Base-by-base conservation (phyloP, 345 rosid genomes). In the Viola odorata region DNA sequence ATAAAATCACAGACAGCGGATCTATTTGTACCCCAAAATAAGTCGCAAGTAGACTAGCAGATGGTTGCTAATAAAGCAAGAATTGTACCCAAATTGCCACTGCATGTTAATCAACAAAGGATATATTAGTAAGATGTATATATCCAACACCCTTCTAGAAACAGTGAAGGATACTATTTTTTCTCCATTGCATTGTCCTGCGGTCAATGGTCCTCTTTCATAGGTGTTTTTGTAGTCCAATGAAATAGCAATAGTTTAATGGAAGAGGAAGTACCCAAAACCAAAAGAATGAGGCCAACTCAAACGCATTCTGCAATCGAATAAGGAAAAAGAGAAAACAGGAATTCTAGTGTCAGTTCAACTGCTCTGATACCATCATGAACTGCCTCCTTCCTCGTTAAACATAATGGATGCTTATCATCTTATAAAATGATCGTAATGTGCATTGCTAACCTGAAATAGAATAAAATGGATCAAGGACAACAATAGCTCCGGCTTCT, bases 81-180 rank as follows among this genome's bases (percentile, higher is more conserved):
- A 94, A 74, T 70, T 81, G 73, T 88, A 90, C 14, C 99, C 97
- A 38, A 94, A 94, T 69, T 94, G 96, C 99, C 97, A 94, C 99
- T 94, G 87, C 41, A 69, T 13, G 70, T 41, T 63, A 62, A 66
- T 41, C 58, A 50, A 57, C 55, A 73, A 55, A 55, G 61, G 14
- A 53, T 12, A 61, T 6, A n/a, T 38, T 14, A 57, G 60, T 58
- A 72, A 58, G 40, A 63, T 50, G 52, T 6, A 55, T 3, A 37
- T 13, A 54, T 62, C 53, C 39, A 44, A 32, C 5, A 40, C 37
- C 38, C 60, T 42, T 17, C 51, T 5, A 42, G 17, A 11, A 44
- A 16, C 13, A 9, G 32, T 1, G 39, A 45, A 41, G 32, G 53
- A 12, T 12, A 0, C 1, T 5, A 15, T 8, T 12, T 41, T 7